Evolutionary conservation across 495 filamentous ascomycete genomes (phyloP).

Genomic region (Xylaria venustula): DNA sequence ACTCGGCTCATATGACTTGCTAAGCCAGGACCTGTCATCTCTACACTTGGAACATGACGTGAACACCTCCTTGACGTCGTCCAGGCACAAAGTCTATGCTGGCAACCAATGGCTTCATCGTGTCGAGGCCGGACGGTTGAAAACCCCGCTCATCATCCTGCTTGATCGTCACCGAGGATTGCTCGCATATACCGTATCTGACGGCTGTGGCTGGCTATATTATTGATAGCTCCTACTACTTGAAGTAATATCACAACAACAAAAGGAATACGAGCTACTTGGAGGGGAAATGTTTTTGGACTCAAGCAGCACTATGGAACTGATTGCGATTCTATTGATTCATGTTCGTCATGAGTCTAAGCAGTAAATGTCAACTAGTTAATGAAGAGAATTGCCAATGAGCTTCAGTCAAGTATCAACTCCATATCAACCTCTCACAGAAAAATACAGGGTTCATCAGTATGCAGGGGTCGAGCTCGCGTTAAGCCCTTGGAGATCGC

Average conservation of each 20-base stretch:
- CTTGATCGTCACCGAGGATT: constrained; percentile 42
- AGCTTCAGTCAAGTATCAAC: not conserved
- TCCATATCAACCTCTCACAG: not conserved
- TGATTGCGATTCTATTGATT: no score
- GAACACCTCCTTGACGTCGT: constrained; percentile 1
- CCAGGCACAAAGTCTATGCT: not conserved
- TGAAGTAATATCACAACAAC: no score
- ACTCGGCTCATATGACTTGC: constrained; percentile 8
- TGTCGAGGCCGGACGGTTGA: not conserved
- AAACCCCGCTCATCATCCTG: constrained; percentile 9
- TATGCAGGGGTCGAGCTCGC: not conserved
- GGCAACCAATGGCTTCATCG: constrained; percentile 6
- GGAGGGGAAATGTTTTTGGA: no score
- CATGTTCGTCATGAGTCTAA: no score
- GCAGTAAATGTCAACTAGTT: not conserved
- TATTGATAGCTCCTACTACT: not conserved
- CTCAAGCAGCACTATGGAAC: no score
- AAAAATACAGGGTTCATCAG: constrained; percentile 5
- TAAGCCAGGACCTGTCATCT: constrained; percentile 9
- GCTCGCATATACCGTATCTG: not conserved
- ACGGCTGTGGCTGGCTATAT: not conserved
- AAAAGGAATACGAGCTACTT: no score
- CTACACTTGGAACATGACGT: not conserved
- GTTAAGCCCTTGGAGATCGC: no score
- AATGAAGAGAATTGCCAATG: not conserved